Conservation (phyloP, 257 asterid species). For the Solanum paucissectum region DNA sequence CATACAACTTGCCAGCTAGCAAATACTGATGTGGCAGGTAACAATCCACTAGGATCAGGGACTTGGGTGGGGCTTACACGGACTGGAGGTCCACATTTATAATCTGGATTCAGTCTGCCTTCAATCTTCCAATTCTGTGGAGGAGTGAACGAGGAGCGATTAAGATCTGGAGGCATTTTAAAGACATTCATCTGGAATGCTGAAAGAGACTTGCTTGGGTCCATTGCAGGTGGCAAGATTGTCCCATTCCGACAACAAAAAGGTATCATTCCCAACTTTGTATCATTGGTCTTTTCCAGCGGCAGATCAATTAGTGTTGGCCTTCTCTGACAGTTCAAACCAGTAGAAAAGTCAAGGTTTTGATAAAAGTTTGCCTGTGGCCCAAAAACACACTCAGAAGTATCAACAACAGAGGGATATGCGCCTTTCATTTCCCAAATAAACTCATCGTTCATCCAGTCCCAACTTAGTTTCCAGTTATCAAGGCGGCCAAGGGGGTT, state of each 20-base stretch:
- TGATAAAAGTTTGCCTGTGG: slow-evolving; percentile 49
- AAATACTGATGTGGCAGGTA: slow-evolving; percentile 38
- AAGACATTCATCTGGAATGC: slow-evolving; percentile 73
- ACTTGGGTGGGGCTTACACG: slow-evolving; percentile 67
- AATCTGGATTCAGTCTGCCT: slow-evolving; percentile 75
- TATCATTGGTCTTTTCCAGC: slow-evolving; percentile 51
- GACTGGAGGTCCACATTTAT: slow-evolving; percentile 72
- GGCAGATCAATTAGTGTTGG: slow-evolving; percentile 83
- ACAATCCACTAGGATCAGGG: slow-evolving; percentile 55
- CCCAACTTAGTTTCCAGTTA: slow-evolving; percentile 89
- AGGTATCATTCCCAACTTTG: slow-evolving; percentile 65
- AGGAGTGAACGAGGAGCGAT: slow-evolving; percentile 65
- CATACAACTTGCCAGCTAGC: slow-evolving; percentile 97
- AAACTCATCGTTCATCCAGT: slow-evolving; percentile 96
- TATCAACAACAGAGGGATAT: slow-evolving; percentile 60
- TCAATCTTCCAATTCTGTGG: slow-evolving; percentile 74
- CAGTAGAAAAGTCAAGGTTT: slow-evolving; percentile 60
- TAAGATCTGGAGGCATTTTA: slow-evolving; percentile 86
- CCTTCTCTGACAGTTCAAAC: slow-evolving; percentile 62
- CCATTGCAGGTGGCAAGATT: slow-evolving; percentile 83
- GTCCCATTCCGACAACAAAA: slow-evolving; percentile 91
- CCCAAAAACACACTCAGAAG: slow-evolving; percentile 65
- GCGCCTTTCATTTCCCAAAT: slow-evolving; percentile 75
- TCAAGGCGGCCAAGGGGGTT: slow-evolving; percentile 84
- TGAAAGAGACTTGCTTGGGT: slow-evolving; percentile 70